phyloP scores from a whole-genome alignment of 2,329 filamentous ascomycete species.

The Boeremia lycopersici region DNA sequence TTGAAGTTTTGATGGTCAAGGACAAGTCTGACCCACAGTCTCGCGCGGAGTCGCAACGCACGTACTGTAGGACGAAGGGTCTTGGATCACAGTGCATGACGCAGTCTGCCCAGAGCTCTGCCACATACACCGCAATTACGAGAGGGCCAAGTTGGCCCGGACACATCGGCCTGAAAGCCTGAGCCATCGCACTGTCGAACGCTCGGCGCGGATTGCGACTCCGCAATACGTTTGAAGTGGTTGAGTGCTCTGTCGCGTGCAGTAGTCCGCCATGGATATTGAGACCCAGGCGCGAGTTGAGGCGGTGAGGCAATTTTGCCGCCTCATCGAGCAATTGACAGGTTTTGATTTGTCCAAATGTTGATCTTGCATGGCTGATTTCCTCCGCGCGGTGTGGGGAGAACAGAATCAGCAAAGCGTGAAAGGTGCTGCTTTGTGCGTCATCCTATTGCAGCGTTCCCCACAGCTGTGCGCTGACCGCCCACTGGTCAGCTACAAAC shows the following conservation, averaged over 20 bases:
- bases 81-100: neutral
- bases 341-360: constrained; percentile 14
- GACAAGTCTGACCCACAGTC: neutral
- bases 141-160: neutral
- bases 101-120: neutral
- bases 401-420: constrained; percentile 15
- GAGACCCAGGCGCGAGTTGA: neutral
- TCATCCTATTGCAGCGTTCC: constrained; percentile 18
- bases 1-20: neutral
- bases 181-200: neutral
- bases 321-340: constrained; percentile 10
- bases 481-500: constrained; percentile 9
- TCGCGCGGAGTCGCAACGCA: too few species aligned
- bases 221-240: neutral
- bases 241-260: constrained; percentile 10
- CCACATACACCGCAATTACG: neutral
- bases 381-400: constrained; percentile 17
- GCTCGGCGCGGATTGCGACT: neutral
- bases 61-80: neutral
- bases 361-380: constrained; percentile 10
- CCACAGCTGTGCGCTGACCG: constrained; percentile 16
- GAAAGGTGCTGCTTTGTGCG: constrained; percentile 9
- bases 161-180: constrained; percentile 3
- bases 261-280: constrained; percentile 10
- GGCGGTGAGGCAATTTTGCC: constrained; percentile 17